Evolutionary conservation across 1,284 basidiomycete genomes (phyloP).

Genomic region (Phylloporus gajari): DNA sequence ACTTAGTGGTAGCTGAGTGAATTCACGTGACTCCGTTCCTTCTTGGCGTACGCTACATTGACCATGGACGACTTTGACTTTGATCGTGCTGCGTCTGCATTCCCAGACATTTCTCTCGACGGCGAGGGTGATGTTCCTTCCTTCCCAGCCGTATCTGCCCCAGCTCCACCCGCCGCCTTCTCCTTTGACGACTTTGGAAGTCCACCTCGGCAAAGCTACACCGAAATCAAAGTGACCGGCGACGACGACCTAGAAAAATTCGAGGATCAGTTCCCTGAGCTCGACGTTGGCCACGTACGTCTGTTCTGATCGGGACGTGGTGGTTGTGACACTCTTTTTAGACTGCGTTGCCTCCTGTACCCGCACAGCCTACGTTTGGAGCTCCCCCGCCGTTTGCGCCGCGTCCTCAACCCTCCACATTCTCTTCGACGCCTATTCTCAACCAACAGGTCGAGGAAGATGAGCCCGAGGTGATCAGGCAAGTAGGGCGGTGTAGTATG

Average conservation of each 20-base stretch:
- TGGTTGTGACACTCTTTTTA: slow-evolving; percentile 21
- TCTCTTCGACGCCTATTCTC: slow-evolving; percentile 77
- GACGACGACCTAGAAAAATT: slow-evolving; percentile 91
- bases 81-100: slow-evolving; percentile 81
- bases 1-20: background rate
- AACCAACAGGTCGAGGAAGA: slow-evolving; percentile 78
- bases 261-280: slow-evolving; percentile 90
- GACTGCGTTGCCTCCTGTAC: slow-evolving; percentile 42
- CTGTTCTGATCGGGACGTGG: no score
- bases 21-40: background rate
- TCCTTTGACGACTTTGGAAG: slow-evolving; percentile 73
- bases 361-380: slow-evolving; percentile 56
- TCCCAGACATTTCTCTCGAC: slow-evolving; percentile 85
- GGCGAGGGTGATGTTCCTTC: slow-evolving; percentile 66
- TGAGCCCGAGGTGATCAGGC: slow-evolving; percentile 89
- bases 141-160: slow-evolving; percentile 43
- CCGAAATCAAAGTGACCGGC: slow-evolving; percentile 83
- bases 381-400: slow-evolving; percentile 72
- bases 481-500: no score
- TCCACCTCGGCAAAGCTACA: slow-evolving; percentile 52
- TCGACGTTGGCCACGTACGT: slow-evolving; percentile 70
- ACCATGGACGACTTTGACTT: slow-evolving; percentile 70
- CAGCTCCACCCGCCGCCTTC: slow-evolving; percentile 54
- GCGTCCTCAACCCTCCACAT: slow-evolving; percentile 74
- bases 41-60: background rate